Percentiles rank a stretch among this genome's conserved stretches.
These are phyloP conservation scores for Wolfiporia cocos DNA, from an alignment of 1,284 basidiomycete species.

Conservation along the genomic window DNA sequence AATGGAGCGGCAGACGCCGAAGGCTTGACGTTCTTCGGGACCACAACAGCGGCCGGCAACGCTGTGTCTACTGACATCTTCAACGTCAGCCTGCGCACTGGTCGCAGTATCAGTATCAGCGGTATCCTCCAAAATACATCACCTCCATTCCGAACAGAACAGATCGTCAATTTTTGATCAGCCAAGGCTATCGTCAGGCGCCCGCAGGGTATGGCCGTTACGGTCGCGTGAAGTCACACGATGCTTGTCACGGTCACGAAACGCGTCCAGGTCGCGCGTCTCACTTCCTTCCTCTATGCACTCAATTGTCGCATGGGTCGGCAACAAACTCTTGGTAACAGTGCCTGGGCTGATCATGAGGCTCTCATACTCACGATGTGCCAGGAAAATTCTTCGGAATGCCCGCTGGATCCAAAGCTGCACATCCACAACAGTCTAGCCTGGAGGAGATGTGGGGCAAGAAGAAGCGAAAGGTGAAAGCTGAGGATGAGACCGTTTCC, in stretches of 20 bases:
- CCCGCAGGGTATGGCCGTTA: too few species aligned
- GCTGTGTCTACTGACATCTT: too few species aligned
- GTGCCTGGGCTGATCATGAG: background rate
- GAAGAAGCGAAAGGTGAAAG: conserved; percentile 18
- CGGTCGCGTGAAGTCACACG: background rate
- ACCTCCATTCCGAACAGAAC: too few species aligned
- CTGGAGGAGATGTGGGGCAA: conserved; percentile 70
- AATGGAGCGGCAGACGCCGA: too few species aligned
- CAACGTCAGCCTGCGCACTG: too few species aligned
- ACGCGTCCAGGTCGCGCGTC: conserved; percentile 21
- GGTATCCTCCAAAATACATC: too few species aligned
- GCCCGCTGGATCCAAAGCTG: conserved; percentile 53
- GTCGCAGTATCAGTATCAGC: too few species aligned
- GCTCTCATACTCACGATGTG: conserved; percentile 4
- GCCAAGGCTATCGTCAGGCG: too few species aligned
- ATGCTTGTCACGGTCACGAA: conserved; percentile 23
- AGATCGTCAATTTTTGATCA: too few species aligned
- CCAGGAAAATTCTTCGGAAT: conserved; percentile 68
- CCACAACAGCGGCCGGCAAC: too few species aligned
- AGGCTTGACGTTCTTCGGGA: too few species aligned
- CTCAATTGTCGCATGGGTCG: conserved; percentile 41
- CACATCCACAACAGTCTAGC: conserved; percentile 64
- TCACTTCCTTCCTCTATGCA: conserved; percentile 6
- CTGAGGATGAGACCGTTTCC: conserved; percentile 5
- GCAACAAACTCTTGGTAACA: conserved; percentile 63